phyloP scores from a whole-genome alignment of 106 monocot genomes.

The Acorus calamus region DNA sequence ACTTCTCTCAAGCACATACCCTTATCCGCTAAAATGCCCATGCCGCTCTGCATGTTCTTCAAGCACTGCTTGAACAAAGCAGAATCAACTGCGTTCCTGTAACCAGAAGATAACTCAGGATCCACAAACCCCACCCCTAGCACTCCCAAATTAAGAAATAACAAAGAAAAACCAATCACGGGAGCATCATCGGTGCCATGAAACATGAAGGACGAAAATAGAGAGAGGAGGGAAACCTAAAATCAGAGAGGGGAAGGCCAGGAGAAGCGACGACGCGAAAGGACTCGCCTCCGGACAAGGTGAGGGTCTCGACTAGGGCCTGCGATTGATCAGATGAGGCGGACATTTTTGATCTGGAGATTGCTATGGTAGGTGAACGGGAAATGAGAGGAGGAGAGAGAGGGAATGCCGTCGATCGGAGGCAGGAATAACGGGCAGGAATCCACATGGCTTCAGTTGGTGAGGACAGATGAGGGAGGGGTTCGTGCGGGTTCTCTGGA shows the following conservation, averaged over 20 bases:
- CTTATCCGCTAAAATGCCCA: slow-evolving; percentile 55
- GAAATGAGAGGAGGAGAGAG: no score
- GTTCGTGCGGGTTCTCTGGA: no score
- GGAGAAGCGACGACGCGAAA: slow-evolving; percentile 31
- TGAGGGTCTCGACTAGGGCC: slow-evolving; percentile 6
- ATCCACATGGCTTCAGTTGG: no score
- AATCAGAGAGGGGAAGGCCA: slow-evolving; percentile 39
- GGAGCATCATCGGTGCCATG: no score
- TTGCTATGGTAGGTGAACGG: no score
- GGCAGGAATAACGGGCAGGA: no score
- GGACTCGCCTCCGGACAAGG: slow-evolving; percentile 19
- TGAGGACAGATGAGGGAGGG: no score
- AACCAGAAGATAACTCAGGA: background rate
- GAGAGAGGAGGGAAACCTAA: slow-evolving; percentile 26
- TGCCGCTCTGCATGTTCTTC: slow-evolving; percentile 76
- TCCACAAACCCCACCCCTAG: no score
- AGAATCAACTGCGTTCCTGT: slow-evolving; percentile 69
- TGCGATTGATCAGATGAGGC: background rate
- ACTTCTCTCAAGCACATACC: slow-evolving; percentile 50
- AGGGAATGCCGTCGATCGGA: no score
- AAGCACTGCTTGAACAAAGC: slow-evolving; percentile 79
- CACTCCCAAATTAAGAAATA: no score
- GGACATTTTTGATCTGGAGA: slow-evolving; percentile 23
- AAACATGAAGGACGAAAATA: background rate
- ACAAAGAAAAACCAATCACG: no score